phyloP scores from a whole-genome alignment of 768 basidiomycete genomes.

The Pleurotus platypus region DNA sequence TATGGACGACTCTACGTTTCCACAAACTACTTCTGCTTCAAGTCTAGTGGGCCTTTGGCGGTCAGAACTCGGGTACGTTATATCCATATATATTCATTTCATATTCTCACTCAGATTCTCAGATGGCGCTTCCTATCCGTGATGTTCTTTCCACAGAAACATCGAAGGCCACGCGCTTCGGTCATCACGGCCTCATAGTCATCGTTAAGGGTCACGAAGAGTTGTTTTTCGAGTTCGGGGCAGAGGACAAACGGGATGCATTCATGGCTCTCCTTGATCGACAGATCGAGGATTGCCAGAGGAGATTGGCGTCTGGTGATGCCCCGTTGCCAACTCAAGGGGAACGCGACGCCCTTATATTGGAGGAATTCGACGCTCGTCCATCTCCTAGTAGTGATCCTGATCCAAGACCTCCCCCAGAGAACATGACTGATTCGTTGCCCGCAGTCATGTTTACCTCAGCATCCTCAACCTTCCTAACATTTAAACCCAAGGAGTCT shows the following conservation, averaged over 20 bases:
- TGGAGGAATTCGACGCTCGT: conserved; percentile 79
- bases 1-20: conserved; percentile 88
- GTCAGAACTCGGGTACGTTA: conserved; percentile 73
- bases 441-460: conserved; percentile 97
- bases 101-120: conserved; percentile 5
- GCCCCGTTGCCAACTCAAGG: conserved; percentile 40
- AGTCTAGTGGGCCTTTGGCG: conserved; percentile 77
- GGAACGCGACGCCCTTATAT: conserved; percentile 68
- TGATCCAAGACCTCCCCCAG: conserved; percentile 44
- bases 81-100: not conserved
- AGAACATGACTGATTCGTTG: conserved; percentile 62
- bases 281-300: conserved; percentile 73
- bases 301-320: conserved; percentile 44
- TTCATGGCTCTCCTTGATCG: conserved; percentile 74
- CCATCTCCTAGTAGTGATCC: conserved; percentile 31
- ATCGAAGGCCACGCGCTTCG: conserved; percentile 85
- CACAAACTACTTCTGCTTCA: conserved; percentile 93
- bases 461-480: conserved; percentile 92
- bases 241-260: conserved; percentile 74
- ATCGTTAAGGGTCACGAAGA: conserved; percentile 97
- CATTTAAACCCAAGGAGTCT: conserved; percentile 86
- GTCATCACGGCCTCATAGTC: conserved; percentile 84
- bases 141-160: conserved; percentile 85
- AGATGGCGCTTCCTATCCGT: conserved; percentile 95
- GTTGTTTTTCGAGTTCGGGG: conserved; percentile 91